phyloP scores from a whole-genome alignment of 805 yeast genomes.

The Pichia insulana region DNA sequence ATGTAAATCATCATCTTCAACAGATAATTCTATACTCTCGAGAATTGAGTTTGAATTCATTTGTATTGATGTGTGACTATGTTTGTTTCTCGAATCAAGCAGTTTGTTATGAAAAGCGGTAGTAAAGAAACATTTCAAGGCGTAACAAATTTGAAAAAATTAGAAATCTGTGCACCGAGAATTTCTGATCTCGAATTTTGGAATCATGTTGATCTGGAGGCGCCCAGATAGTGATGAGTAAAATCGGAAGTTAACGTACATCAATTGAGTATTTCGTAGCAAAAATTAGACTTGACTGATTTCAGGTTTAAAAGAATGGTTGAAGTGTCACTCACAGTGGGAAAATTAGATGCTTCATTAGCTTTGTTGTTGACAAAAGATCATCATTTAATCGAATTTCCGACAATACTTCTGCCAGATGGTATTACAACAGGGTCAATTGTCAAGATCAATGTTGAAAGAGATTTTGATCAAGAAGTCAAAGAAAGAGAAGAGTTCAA shows the following conservation, averaged over 20 bases:
- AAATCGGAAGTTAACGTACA: too few species aligned
- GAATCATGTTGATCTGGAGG: not conserved
- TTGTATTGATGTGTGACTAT: not conserved
- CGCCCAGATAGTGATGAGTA: not conserved
- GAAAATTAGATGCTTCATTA: conserved; percentile 89
- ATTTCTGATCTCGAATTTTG: too few species aligned
- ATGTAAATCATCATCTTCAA: conserved; percentile 19
- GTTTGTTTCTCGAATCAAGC: too few species aligned
- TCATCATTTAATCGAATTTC: conserved; percentile 92
- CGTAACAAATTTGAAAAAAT: not conserved
- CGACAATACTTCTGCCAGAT: conserved; percentile 86
- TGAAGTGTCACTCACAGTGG: conserved; percentile 88
- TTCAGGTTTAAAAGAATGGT: conserved; percentile 44
- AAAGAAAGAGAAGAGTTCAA: conserved; percentile 52
- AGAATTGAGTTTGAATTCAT: not conserved
- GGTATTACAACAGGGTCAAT: conserved; percentile 90
- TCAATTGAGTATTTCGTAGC: too few species aligned
- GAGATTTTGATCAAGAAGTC: conserved; percentile 58
- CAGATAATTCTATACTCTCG: conserved; percentile 11
- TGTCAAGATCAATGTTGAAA: conserved; percentile 75
- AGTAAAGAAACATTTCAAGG: too few species aligned
- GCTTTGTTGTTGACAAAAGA: conserved; percentile 81
- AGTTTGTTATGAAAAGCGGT: not conserved
- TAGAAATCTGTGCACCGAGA: conserved; percentile 3
- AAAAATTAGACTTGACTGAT: not conserved